phyloP scores from a whole-genome alignment of 1,139 yeast genomes.

The Barnettozyma hawaiiensis region DNA sequence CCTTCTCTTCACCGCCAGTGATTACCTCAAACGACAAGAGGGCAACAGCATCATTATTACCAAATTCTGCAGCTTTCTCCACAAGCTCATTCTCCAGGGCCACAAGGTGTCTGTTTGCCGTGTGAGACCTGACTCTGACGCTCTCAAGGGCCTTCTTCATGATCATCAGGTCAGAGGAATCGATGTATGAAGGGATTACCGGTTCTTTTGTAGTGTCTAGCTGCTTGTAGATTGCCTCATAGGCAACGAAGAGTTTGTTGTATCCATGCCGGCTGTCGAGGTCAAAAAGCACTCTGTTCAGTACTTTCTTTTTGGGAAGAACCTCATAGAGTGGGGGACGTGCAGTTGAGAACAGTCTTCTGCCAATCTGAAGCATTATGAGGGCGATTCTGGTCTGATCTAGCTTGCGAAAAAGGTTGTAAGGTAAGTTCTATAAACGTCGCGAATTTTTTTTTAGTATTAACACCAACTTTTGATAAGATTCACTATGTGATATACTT shows the following conservation, averaged over 20 bases:
- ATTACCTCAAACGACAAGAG: constrained; percentile 62
- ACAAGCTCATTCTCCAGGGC: constrained; percentile 64
- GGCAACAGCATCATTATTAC: constrained; percentile 75
- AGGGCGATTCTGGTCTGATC: not conserved
- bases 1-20: constrained; percentile 25
- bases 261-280: constrained; percentile 53
- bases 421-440: no score
- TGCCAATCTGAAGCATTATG: constrained; percentile 3
- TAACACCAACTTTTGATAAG: no score
- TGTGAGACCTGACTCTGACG: constrained; percentile 54
- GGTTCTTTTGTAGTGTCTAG: constrained; percentile 33
- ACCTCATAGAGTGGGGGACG: constrained; percentile 45
- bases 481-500: no score
- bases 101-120: constrained; percentile 49
- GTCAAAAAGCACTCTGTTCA: constrained; percentile 60
- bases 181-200: constrained; percentile 41
- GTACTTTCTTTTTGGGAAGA: constrained; percentile 52
- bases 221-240: constrained; percentile 43
- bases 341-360: constrained; percentile 10
- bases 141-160: constrained; percentile 64
- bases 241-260: constrained; percentile 47
- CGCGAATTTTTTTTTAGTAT: not conserved
- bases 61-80: constrained; percentile 79
- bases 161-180: constrained; percentile 55
- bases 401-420: no score